Base-by-base conservation (phyloP, 768 basidiomycete genomes). In the Kwoniella sp. region DNA sequence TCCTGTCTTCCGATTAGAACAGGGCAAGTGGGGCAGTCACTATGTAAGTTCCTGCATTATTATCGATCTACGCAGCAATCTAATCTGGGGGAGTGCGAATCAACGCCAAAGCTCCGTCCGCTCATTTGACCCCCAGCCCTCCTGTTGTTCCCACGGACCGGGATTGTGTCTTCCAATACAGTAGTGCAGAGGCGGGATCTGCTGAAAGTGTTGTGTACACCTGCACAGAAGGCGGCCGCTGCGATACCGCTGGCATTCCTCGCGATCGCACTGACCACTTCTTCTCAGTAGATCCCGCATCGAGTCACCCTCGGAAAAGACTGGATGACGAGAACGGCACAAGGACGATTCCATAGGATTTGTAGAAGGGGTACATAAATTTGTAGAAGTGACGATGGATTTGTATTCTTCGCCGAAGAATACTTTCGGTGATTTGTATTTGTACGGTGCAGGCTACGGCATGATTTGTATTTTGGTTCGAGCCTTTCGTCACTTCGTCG, bases 21-120 rank as follows among this genome's bases (percentile, higher is more conserved):
- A 37, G 34, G 34, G 34, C 34, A 37, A 13, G 34, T 37, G 34
- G 34, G 15, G 15, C n/a, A n/a, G n/a, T n/a, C n/a, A n/a, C n/a
- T n/a, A n/a, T n/a, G n/a, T n/a, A n/a, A n/a, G n/a, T n/a, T n/a
- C n/a, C n/a, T n/a, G n/a, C n/a, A n/a, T n/a, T n/a, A n/a, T n/a
- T n/a, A n/a, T n/a, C 20, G 41, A 45, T 45, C 41, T 45, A 17
- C 41, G 41, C 41, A 45, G 41, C 41, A 45, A 45, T 45, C 41
- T 45, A 45, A 45, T 45, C 41, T 45, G 41, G 11, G 41, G 41
- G 41, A 45, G 41, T 9, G 41, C 41, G 41, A 37, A 37, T 37
- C 34, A 37, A 37, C 13, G 34, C 34, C 7, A 37, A 13, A 37
- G n/a, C n/a, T n/a, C n/a, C n/a, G n/a, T n/a, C n/a, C n/a, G n/a